A percentile compares a stretch with the other conserved stretches of the same genome.
Conservation (phyloP, 306 rosid species). For the Carpinus fangiana region DNA sequence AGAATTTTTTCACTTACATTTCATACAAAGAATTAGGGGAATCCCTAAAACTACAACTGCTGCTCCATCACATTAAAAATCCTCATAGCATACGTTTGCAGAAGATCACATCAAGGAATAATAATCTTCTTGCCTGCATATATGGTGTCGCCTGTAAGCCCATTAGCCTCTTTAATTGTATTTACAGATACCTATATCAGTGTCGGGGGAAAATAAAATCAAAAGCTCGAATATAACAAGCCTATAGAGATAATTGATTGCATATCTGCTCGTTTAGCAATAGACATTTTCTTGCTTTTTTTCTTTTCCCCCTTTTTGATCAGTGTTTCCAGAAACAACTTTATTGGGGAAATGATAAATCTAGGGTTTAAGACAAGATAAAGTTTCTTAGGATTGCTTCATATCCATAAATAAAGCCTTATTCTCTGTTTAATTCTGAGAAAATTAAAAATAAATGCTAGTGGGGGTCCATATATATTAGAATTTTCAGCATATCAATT, state of each 20-base stretch:
- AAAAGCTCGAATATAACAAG: not conserved
- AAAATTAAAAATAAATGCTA: not conserved
- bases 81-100: not conserved
- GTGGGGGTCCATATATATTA: not conserved
- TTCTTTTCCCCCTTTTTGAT: not conserved
- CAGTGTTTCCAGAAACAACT: not conserved
- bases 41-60: not conserved
- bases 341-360: not conserved
- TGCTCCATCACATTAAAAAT: not conserved
- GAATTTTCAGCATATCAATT: not conserved
- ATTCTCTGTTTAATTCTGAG: not conserved
- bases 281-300: not conserved
- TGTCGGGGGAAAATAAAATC: not conserved
- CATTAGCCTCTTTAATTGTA: conserved; percentile 38
- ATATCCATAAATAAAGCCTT: not conserved
- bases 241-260: not conserved
- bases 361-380: not conserved
- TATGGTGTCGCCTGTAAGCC: conserved; percentile 31
- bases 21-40: not conserved
- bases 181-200: conserved; percentile 29
- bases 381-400: too few species aligned
- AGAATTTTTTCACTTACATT: not conserved
- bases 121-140: conserved; percentile 39
- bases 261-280: not conserved
- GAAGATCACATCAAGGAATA: conserved; percentile 24